Base-by-base conservation (phyloP, 805 yeast species). In the Kodamaea lidongshanica region DNA sequence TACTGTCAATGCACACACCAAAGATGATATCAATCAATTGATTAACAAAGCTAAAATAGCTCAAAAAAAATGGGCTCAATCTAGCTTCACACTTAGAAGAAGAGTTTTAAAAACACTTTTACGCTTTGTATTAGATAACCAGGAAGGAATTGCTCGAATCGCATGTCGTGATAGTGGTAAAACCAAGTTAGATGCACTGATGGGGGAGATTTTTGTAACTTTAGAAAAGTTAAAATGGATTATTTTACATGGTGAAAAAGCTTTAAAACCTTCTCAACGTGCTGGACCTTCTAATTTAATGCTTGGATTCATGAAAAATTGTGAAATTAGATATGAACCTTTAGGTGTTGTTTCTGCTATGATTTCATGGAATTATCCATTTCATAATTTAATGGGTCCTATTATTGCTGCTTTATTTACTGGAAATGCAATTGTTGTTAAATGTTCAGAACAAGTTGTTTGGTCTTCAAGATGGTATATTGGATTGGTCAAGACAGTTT, bases 141-240 rank as follows among this genome's bases (percentile, higher is more conserved):
- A 92, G 54, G 88, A 80, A 33, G 74, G 77, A 29, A 73, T 92
- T 27, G 95, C 95, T 3, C 68, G 94, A 27, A 81, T 92, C 6
- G 96, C 97, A 0, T 92, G 97, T 53, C 69, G 98, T 42, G 98
- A 92, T 50, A 81, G 95, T 12, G 99, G 98, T 17, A 92, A 92
- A 53, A 88, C 97, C 1, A 79, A 83, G 79, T 64, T 92, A 23
- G 97, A 92, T 60, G 97, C 97, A 3, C 79, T 92, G 27, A 80
- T 85, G 87, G 96, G 96, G 29, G 96, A 89, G 58, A 85, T 92
- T 27, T 71, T 92, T 74, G 97, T 88, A 10, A 89, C 98, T 0
- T 65, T 89, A 36, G 98, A 92, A 52, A 92, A 92, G 54, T 59
- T 89, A 45, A 78, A 79, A 41, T 92, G 99, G 99, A 77, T 82